A percentile compares a stretch with the other conserved stretches of the same genome.
phyloP scores from a whole-genome alignment of 2,329 filamentous ascomycete species.

The Bretziella fagacearum region DNA sequence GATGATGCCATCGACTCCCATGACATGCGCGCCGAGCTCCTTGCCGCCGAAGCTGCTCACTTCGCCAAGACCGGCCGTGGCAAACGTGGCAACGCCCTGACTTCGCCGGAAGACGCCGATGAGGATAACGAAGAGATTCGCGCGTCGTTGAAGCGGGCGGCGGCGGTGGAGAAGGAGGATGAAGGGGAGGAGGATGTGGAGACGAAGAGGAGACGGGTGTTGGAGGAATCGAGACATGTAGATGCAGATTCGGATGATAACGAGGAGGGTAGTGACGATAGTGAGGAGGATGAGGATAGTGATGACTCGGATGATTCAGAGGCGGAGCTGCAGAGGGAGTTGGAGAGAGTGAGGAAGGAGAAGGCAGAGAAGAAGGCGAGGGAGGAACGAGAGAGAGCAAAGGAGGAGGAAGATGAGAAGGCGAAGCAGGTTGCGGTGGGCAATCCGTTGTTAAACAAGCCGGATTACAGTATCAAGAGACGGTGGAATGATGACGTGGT shows the following conservation, averaged over 20 bases:
- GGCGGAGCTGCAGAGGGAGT: slow-evolving; percentile 75
- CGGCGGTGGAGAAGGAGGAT: slow-evolving; percentile 23
- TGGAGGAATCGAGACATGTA: slow-evolving; percentile 76
- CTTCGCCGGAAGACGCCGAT: slow-evolving; percentile 29
- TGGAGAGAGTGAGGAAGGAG: slow-evolving; percentile 86
- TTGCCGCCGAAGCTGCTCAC: slow-evolving; percentile 75
- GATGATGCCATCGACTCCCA: slow-evolving; percentile 41
- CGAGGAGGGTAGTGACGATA: slow-evolving; percentile 29
- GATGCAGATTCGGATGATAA: slow-evolving; percentile 53
- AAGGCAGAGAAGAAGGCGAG: slow-evolving; percentile 43
- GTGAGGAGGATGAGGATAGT: slow-evolving; percentile 20
- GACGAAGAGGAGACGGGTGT: slow-evolving; percentile 66
- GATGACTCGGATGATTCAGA: slow-evolving; percentile 70
- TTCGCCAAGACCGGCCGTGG: slow-evolving; percentile 46
- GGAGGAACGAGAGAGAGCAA: slow-evolving; percentile 60
- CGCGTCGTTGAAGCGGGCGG: slow-evolving; percentile 16
- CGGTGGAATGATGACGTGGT: slow-evolving; percentile 98
- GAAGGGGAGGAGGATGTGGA: slow-evolving; percentile 59
- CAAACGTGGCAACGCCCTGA: slow-evolving; percentile 45
- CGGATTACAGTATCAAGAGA: slow-evolving; percentile 78
- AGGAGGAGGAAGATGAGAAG: slow-evolving; percentile 62
- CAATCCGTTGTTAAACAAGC: slow-evolving; percentile 79
- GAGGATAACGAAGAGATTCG: slow-evolving; percentile 30
- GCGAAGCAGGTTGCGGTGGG: slow-evolving; percentile 82
- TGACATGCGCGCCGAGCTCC: slow-evolving; percentile 77